Conservation (phyloP, 148 eudicot genomes). For the Vaccinium myrtillus region DNA sequence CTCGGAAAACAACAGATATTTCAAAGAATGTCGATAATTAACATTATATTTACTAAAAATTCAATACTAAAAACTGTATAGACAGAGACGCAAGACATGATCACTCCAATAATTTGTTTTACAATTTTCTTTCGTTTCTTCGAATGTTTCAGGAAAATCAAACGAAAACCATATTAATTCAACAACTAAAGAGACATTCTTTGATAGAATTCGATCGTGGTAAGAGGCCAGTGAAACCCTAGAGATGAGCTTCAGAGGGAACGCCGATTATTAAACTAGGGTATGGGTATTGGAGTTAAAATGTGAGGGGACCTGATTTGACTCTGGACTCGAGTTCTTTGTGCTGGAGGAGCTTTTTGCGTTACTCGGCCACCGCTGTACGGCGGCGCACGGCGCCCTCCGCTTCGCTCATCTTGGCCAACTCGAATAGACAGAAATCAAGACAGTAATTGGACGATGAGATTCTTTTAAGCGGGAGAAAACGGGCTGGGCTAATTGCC, state of each 20-base stretch:
- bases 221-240: slow-evolving; percentile 4
- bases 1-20: not conserved
- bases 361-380: slow-evolving; percentile 39
- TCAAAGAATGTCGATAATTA: not conserved
- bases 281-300: not conserved
- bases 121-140: not conserved
- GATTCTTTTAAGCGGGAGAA: not conserved
- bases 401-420: slow-evolving; percentile 22
- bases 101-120: not conserved
- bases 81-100: not conserved
- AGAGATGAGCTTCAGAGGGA: not conserved
- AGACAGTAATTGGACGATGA: not conserved
- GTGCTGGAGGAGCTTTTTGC: slow-evolving; percentile 50
- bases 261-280: slow-evolving; percentile 17
- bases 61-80: not conserved
- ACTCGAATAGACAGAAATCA: not conserved
- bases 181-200: too few species aligned
- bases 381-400: slow-evolving; percentile 51
- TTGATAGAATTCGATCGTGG: not conserved
- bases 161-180: not conserved
- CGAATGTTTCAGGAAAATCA: not conserved
- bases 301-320: slow-evolving; percentile 33
- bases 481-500: not conserved
- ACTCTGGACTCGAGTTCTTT: slow-evolving; percentile 52
- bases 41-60: not conserved